phyloP scores from a whole-genome alignment of 345 rosid species.

The Brassica juncea region DNA sequence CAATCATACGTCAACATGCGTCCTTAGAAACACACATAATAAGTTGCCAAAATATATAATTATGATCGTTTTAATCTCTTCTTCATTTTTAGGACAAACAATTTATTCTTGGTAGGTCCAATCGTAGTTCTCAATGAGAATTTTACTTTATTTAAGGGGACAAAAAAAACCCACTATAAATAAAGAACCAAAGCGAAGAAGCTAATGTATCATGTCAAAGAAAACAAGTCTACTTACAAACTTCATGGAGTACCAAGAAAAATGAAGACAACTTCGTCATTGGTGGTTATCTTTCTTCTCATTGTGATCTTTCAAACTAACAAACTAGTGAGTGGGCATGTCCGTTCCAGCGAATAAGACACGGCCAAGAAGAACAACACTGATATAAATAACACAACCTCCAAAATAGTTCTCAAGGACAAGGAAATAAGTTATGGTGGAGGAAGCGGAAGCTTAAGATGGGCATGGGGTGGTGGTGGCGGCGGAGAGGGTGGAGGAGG shows the following conservation, averaged over 20 bases:
- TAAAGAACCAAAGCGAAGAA: slow-evolving; percentile 15
- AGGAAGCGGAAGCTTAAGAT: slow-evolving; percentile 44
- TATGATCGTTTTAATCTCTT: not conserved
- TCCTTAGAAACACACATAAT: not conserved
- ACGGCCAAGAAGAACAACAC: slow-evolving; percentile 13
- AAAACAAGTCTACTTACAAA: slow-evolving; percentile 13
- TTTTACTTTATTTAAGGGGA: not conserved
- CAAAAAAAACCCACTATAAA: slow-evolving; percentile 1
- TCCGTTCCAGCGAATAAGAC: slow-evolving; percentile 21
- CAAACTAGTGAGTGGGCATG: slow-evolving; percentile 23
- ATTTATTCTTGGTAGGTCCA: not conserved
- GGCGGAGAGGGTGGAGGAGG: slow-evolving; percentile 30
- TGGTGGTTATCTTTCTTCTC: slow-evolving; percentile 24
- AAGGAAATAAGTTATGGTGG: slow-evolving; percentile 31
- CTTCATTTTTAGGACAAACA: not conserved
- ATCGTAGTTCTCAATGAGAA: not conserved
- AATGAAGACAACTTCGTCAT: slow-evolving; percentile 31
- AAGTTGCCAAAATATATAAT: not conserved
- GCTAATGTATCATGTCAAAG: slow-evolving; percentile 26
- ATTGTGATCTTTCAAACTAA: slow-evolving; percentile 25
- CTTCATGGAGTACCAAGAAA: slow-evolving; percentile 14
- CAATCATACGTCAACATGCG: too few species aligned
- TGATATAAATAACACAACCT: slow-evolving; percentile 11
- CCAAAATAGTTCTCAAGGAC: slow-evolving; percentile 32
- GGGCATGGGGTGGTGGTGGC: slow-evolving; percentile 47